phyloP scores from a whole-genome alignment of 495 filamentous ascomycete species.

The Aspergillus asperescens region DNA sequence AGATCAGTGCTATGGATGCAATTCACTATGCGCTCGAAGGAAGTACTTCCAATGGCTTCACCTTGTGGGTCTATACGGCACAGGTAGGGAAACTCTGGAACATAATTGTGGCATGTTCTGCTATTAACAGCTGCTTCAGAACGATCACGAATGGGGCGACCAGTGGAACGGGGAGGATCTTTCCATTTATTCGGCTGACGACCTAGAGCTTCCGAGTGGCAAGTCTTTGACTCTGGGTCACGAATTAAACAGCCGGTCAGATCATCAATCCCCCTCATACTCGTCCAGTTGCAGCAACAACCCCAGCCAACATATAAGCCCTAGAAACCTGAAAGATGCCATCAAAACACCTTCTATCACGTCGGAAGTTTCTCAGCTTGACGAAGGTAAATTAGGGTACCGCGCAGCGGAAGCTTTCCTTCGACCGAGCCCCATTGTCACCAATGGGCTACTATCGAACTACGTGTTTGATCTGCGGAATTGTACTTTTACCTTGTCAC shows the following conservation, averaged over 20 bases:
- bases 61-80: slow-evolving; percentile 80
- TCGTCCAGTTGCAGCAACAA: slow-evolving; percentile 52
- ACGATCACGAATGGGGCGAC: slow-evolving; percentile 86
- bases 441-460: slow-evolving; percentile 58
- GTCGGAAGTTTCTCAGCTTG: slow-evolving; percentile 45
- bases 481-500: slow-evolving; percentile 63
- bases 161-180: slow-evolving; percentile 98
- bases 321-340: slow-evolving; percentile 65
- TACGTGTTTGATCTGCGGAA: slow-evolving; percentile 76
- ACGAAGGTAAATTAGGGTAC: slow-evolving; percentile 60
- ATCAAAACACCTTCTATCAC: slow-evolving; percentile 69
- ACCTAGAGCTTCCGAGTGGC: slow-evolving; percentile 56
- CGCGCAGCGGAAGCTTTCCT: slow-evolving; percentile 90
- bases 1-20: slow-evolving; percentile 91
- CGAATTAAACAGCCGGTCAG: slow-evolving; percentile 34
- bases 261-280: slow-evolving; percentile 53
- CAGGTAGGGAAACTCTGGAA: slow-evolving; percentile 45
- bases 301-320: slow-evolving; percentile 54
- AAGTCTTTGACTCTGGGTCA: slow-evolving; percentile 14
- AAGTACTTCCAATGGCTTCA: slow-evolving; percentile 72
- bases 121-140: slow-evolving; percentile 40
- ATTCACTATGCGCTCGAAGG: slow-evolving; percentile 92
- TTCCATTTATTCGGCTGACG: slow-evolving; percentile 81
- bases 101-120: too few relatives aligned
- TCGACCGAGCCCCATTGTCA: slow-evolving; percentile 74